Evolutionary conservation across 169 alveolate genomes (phyloP).

Genomic region (Cryptosporidium parvum): DNA sequence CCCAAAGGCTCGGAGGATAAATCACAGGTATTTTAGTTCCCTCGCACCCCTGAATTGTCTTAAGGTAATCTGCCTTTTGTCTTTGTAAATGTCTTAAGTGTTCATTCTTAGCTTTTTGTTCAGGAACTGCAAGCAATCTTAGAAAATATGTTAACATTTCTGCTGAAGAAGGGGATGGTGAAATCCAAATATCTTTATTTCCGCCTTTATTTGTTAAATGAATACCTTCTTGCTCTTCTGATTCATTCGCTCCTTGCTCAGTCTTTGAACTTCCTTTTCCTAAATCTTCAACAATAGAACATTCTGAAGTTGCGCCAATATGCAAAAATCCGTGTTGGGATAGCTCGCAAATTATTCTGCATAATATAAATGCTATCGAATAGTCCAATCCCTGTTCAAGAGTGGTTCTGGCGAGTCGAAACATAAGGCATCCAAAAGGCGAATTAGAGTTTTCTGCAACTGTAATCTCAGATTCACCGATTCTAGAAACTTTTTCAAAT

Average conservation of each 20-base stretch:
- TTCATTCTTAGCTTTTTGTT: slow-evolving; percentile 49
- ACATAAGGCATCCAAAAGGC: slow-evolving; percentile 56
- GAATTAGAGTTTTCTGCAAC: slow-evolving; percentile 35
- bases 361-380: slow-evolving; percentile 61
- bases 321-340: slow-evolving; percentile 60
- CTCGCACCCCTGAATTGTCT: slow-evolving; percentile 11
- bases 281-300: not conserved
- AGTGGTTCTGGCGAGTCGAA: slow-evolving; percentile 65
- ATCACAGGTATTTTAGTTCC: slow-evolving; percentile 20
- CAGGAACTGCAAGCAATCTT: slow-evolving; percentile 71
- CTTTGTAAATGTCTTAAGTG: slow-evolving; percentile 70
- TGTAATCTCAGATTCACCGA: not conserved
- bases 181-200: slow-evolving; percentile 30
- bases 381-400: slow-evolving; percentile 68
- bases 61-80: slow-evolving; percentile 38
- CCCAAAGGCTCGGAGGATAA: slow-evolving; percentile 75
- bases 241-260: not conserved
- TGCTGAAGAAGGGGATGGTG: slow-evolving; percentile 71
- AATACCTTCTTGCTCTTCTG: not conserved
- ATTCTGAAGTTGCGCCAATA: slow-evolving; percentile 39
- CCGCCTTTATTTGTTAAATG: not conserved
- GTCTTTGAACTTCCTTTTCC: not conserved
- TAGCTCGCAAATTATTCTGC: slow-evolving; percentile 44
- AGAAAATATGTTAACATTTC: slow-evolving; percentile 67
- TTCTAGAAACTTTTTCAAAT: slow-evolving; percentile 11